Evolutionary conservation across 2,329 filamentous ascomycete species (phyloP).

Genomic region (Tetracladium maxilliforme): DNA sequence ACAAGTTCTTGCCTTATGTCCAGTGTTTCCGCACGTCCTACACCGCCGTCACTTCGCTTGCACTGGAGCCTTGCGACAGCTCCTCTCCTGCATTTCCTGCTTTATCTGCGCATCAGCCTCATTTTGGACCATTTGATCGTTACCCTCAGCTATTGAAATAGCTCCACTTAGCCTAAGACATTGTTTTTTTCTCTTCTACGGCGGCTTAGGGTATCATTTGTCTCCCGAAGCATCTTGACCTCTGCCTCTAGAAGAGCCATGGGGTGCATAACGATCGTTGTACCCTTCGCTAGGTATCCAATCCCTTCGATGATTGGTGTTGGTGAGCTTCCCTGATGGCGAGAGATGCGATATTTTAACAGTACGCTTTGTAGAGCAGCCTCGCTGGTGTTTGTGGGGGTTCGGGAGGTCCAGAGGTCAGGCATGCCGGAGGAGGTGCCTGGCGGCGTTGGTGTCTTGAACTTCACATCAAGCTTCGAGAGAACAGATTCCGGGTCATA

Average conservation of each 20-base stretch:
- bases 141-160: background rate
- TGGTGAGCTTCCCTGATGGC: conserved; percentile 5
- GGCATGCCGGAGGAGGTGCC: background rate
- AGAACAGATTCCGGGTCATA: conserved; percentile 13
- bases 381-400: conserved; percentile 3
- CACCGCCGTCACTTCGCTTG: background rate
- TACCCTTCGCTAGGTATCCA: conserved; percentile 5
- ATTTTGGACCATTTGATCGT: conserved; percentile 1
- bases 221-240: background rate
- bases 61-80: background rate
- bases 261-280: conserved; percentile 2
- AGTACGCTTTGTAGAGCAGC: conserved; percentile 2
- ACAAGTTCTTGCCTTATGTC: conserved; percentile 2
- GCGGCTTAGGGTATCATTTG: background rate
- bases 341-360: conserved; percentile 4
- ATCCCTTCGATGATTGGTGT: conserved; percentile 4
- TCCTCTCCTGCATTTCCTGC: background rate
- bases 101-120: conserved; percentile 1
- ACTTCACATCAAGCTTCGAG: conserved; percentile 11
- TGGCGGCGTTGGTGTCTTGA: conserved; percentile 4
- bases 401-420: conserved; percentile 4
- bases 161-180: conserved; percentile 1
- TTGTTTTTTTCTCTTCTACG: conserved; percentile 1
- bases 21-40: conserved; percentile 1
- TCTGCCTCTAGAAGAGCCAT: conserved; percentile 1